Conservation (phyloP, 108 stramenopile genomes). For the Licmophora abbreviata region DNA sequence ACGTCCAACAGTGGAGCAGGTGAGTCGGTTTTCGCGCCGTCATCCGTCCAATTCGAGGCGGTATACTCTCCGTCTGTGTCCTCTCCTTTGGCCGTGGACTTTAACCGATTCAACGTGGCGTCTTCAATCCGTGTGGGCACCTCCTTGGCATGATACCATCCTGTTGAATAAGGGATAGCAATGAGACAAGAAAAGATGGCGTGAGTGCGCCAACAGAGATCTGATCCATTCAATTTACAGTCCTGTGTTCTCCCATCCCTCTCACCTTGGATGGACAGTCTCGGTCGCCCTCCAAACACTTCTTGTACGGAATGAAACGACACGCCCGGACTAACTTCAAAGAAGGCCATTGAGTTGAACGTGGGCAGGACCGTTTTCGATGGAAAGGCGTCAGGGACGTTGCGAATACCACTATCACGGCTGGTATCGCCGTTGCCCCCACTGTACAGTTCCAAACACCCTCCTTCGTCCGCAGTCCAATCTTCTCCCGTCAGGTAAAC, state of each 20-base stretch:
- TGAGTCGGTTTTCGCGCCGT: constrained; percentile 4
- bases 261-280: constrained; percentile 82
- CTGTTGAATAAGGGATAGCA: constrained; percentile 6
- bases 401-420: not conserved
- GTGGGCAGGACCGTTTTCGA: constrained; percentile 66
- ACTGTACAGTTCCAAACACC: constrained; percentile 85
- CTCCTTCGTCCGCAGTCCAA: constrained; percentile 79
- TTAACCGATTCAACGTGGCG: constrained; percentile 69
- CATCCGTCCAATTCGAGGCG: constrained; percentile 4
- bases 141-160: constrained; percentile 79
- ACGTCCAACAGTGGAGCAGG: constrained; percentile 28
- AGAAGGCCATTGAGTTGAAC: constrained; percentile 90
- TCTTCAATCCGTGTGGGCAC: constrained; percentile 42
- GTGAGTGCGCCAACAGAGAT: no score
- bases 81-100: constrained; percentile 20
- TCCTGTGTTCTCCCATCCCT: no score
- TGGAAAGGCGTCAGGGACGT: constrained; percentile 46
- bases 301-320: constrained; percentile 96
- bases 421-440: constrained; percentile 17
- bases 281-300: constrained; percentile 85
- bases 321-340: constrained; percentile 81
- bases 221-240: no score
- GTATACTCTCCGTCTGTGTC: constrained; percentile 5
- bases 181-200: constrained; percentile 27
- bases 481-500: constrained; percentile 87